These are phyloP conservation scores for Clarireedia sp. DNA, from an alignment of 2,329 filamentous ascomycete species.

Conservation along the genomic window DNA sequence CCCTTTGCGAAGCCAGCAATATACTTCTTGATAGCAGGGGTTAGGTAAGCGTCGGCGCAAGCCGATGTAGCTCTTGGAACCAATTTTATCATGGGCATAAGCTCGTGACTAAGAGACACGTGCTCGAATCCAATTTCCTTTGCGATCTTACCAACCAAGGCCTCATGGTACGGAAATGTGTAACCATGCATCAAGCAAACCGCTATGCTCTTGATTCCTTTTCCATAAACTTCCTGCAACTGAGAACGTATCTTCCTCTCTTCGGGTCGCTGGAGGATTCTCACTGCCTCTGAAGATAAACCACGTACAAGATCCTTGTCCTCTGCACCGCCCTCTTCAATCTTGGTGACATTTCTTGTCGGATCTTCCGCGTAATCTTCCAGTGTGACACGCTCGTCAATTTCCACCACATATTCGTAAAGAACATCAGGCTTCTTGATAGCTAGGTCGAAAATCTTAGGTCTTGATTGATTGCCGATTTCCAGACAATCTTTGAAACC, in stretches of 20 bases:
- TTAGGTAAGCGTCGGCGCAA: constrained; percentile 68
- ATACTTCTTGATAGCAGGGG: constrained; percentile 63
- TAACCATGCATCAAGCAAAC: constrained; percentile 91
- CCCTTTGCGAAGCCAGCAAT: constrained; percentile 70
- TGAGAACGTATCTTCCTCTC: constrained; percentile 49
- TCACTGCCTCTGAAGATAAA: constrained; percentile 65
- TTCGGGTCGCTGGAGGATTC: constrained; percentile 57
- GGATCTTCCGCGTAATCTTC: constrained; percentile 92
- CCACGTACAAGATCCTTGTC: constrained; percentile 56
- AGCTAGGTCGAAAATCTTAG: constrained; percentile 83
- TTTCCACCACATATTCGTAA: constrained; percentile 78
- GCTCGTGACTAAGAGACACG: constrained; percentile 70
- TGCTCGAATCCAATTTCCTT: constrained; percentile 75
- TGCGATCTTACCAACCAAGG: constrained; percentile 66
- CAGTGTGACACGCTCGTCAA: constrained; percentile 83
- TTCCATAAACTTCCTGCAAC: constrained; percentile 58
- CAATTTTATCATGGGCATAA: constrained; percentile 76
- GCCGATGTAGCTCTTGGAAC: constrained; percentile 62
- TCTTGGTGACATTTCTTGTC: constrained; percentile 46
- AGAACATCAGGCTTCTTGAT: constrained; percentile 82
- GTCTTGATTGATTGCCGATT: constrained; percentile 85
- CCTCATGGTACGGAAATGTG: constrained; percentile 82
- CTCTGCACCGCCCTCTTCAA: constrained; percentile 41
- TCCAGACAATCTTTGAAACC: constrained; percentile 82
- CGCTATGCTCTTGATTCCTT: constrained; percentile 72